A percentile compares a stretch with the other conserved stretches of the same genome.
Conservation (phyloP, 306 rosid species). For the Hylodesmum podocarpum region DNA sequence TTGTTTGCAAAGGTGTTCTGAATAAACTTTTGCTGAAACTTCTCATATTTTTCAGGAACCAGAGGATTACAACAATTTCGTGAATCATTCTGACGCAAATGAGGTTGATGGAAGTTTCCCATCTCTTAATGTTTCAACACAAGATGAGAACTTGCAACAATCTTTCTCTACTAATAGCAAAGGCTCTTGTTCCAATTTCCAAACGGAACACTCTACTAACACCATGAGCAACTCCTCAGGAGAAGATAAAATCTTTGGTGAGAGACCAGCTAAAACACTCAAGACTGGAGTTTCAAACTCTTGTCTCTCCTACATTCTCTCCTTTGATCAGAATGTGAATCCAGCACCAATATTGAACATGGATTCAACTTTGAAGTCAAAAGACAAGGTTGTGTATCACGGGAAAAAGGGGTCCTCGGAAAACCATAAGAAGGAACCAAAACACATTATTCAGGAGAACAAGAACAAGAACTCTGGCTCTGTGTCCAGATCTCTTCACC, state of each 20-base stretch:
- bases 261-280: conserved; percentile 33
- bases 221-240: conserved; percentile 38
- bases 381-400: conserved; percentile 36
- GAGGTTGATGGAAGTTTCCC: conserved; percentile 22
- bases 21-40: not conserved
- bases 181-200: conserved; percentile 18
- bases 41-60: conserved; percentile 30
- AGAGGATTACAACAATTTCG: conserved; percentile 38
- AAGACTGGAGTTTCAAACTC: conserved; percentile 33
- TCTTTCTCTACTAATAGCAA: conserved; percentile 38
- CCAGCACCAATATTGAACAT: not conserved
- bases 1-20: not conserved
- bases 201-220: conserved; percentile 29
- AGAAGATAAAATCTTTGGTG: conserved; percentile 38
- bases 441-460: conserved; percentile 1
- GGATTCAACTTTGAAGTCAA: conserved; percentile 22
- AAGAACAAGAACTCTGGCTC: conserved; percentile 38
- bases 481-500: conserved; percentile 27
- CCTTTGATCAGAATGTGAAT: conserved; percentile 42
- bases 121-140: not conserved
- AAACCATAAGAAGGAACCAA: conserved; percentile 25
- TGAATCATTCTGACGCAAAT: conserved; percentile 18
- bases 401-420: conserved; percentile 13
- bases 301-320: conserved; percentile 42
- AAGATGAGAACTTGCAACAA: conserved; percentile 23